phyloP scores from a whole-genome alignment of 1,139 yeast genomes.

The Kodamaea arcana region DNA sequence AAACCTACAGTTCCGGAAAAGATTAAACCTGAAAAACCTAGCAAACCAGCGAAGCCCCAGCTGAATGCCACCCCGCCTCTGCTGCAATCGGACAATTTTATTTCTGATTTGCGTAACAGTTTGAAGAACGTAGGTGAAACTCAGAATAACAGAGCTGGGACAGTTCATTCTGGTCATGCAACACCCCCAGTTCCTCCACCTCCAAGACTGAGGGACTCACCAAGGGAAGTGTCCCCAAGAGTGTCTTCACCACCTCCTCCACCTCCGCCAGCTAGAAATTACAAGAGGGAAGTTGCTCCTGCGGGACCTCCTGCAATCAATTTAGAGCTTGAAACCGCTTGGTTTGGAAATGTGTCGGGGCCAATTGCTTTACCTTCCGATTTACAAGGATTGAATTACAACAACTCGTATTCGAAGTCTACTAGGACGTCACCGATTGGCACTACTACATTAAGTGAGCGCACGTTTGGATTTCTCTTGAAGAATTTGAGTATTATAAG shows the following conservation, averaged over 20 bases:
- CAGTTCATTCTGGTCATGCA: background rate
- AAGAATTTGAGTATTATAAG: conserved; percentile 49
- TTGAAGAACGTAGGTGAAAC: conserved; percentile 6
- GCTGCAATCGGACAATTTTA: conserved; percentile 3
- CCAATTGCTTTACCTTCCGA: conserved; percentile 30
- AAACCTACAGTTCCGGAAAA: conserved; percentile 6
- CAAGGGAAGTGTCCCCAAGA: conserved; percentile 9
- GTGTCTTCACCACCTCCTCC: conserved; percentile 31
- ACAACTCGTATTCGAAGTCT: conserved; percentile 17
- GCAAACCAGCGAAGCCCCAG: conserved; percentile 14
- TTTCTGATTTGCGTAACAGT: conserved; percentile 10
- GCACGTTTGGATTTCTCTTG: conserved; percentile 33
- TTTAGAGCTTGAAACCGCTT: conserved; percentile 39
- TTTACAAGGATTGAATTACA: conserved; percentile 34
- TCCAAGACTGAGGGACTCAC: conserved; percentile 7
- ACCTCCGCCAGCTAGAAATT: conserved; percentile 35
- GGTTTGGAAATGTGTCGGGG: conserved; percentile 36
- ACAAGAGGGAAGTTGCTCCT: conserved; percentile 17
- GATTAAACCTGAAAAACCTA: conserved; percentile 9
- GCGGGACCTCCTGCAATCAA: conserved; percentile 33
- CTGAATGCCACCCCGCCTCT: conserved; percentile 8
- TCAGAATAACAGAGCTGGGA: conserved; percentile 2
- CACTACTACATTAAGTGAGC: background rate
- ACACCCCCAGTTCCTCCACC: conserved; percentile 6
- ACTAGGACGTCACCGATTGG: conserved; percentile 1